Evolutionary conservation across 495 filamentous ascomycete genomes (phyloP), one percentile per base, ranked within the genome.

Genomic region (Amniculicola lignicola): DNA sequence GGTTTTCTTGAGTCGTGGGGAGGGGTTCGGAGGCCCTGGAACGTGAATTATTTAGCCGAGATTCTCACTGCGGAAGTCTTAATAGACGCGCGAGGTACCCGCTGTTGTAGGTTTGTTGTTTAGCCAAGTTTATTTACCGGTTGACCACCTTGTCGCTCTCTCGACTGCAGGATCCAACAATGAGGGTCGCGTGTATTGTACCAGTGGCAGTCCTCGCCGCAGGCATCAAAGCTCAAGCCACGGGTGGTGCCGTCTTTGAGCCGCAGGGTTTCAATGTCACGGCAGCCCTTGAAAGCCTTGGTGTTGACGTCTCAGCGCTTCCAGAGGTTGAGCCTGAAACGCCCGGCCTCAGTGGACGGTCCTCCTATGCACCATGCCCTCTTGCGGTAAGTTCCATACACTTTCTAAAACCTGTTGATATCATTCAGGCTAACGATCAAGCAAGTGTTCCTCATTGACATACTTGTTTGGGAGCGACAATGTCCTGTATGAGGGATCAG

Each of bases 211-310:
- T 33, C n/a, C 7, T n/a, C 7, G 29, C 29, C 29, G 29, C 29
- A 7, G n/a, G 29, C n/a, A n/a, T 33, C 7, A n/a, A 7, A 33
- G 29, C 7, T 33, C 29, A 33, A 33, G 29, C 29, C 7, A 33
- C 29, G n/a, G n/a, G 29, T n/a, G 9, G 9, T 18, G 18, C 16
- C 38, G n/a, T n/a, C n/a, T n/a, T n/a, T n/a, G 29, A 33, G 29
- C 29, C 29, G 29, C 29, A 33, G 29, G 22, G 31, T 18, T 47
- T 47, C 23, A 47, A 47, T 29, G 43, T 29, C 3, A 29, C 43
- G 4, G 43, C n/a, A 4, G 43, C 43, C 3, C 23, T 47, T 4
- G 11, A 16, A 15, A 21, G 31, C n/a, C 27, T 4, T 21, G 43
- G 43, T 7, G 5, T 47, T 25, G 24, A 47, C 15, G 43, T 47